Conservation (phyloP, 805 yeast genomes). For the Candida mattraensis region DNA sequence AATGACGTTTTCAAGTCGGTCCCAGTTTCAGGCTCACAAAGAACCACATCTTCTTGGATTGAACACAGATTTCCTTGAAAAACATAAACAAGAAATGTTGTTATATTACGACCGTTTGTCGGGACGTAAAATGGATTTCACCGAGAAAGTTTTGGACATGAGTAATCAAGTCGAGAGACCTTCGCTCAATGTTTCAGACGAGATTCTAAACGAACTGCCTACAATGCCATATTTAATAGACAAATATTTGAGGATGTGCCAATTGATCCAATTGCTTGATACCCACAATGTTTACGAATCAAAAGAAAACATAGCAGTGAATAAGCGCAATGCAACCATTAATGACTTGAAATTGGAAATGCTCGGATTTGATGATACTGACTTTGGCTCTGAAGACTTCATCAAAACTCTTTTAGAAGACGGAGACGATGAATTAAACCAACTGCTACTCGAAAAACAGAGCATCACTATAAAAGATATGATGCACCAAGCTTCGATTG, state of each 20-base stretch:
- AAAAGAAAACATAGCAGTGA: constrained; percentile 19
- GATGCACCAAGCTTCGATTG: constrained; percentile 25
- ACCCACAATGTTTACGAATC: constrained; percentile 16
- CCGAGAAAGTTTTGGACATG: constrained; percentile 54
- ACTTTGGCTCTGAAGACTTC: constrained; percentile 62
- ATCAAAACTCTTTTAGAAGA: constrained; percentile 42
- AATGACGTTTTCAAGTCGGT: constrained; percentile 76
- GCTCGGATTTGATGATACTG: constrained; percentile 50
- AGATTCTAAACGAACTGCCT: constrained; percentile 57
- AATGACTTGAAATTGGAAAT: constrained; percentile 36
- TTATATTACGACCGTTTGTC: constrained; percentile 74
- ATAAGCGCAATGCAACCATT: constrained; percentile 19
- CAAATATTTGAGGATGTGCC: constrained; percentile 58
- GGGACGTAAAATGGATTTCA: constrained; percentile 62
- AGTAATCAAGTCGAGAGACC: constrained; percentile 58
- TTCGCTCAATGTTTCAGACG: constrained; percentile 54
- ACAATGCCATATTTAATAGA: constrained; percentile 70
- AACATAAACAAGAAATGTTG: constrained; percentile 55
- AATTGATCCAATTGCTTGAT: constrained; percentile 50
- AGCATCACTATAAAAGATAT: constrained; percentile 25
- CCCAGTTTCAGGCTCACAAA: constrained; percentile 69
- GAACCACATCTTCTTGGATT: constrained; percentile 76
- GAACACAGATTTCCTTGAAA: constrained; percentile 62
- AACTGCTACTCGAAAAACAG: constrained; percentile 20
- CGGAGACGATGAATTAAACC: constrained; percentile 28